Evolutionary conservation across 371 early-diverging fungal genomes (phyloP), one percentile per base, ranked within the genome.

Genomic region (Nematocida sp.): DNA sequence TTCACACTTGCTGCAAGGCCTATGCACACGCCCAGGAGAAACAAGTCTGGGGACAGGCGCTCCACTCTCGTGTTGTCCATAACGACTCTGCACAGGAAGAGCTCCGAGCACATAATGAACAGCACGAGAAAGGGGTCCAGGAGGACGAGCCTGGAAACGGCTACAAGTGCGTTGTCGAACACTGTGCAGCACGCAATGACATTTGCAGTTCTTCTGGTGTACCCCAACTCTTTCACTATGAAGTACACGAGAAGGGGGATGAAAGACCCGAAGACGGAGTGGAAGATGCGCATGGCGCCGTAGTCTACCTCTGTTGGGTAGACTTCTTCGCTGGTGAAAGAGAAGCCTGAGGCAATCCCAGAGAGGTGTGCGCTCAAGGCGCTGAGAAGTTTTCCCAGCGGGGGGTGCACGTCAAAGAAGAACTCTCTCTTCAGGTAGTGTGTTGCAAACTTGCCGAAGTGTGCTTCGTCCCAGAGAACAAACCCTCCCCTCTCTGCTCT

Each of bases 371-470:
- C 96, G 13, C 93, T 87, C 8, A 96, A 82, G 1, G 91, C 96
- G 15, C 92, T 89, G 29, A 99, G 85, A 86, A 97, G 91, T 83
- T 99, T 99, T 52, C 97, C 98, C 45, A 96, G 86, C 0, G 98
- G 98, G 46, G 99, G 98, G 85, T 99, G 99, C 0, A 96, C 98
- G 83, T 99, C 98, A 82, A 94, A 94, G 81, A 95, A 96, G 80
- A 96, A 99, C 63, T 86, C 85, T 23, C 90, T 83, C 2, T 87
- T 86, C 34, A 97, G 83, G 79, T 99, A 99, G 60, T 76, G 74
- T 2, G 21, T 86, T n/a, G 93, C 91, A 83, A 94, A 96, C 81
- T 93, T 92, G 60, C 98, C 98, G 87, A 97, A 96, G 80, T 96
- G 98, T 7, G 95, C 97, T 83, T 98, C 99, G 83, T 94, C 94